phyloP scores from a whole-genome alignment of 306 rosid species.

The Begonia fuchsioides region DNA sequence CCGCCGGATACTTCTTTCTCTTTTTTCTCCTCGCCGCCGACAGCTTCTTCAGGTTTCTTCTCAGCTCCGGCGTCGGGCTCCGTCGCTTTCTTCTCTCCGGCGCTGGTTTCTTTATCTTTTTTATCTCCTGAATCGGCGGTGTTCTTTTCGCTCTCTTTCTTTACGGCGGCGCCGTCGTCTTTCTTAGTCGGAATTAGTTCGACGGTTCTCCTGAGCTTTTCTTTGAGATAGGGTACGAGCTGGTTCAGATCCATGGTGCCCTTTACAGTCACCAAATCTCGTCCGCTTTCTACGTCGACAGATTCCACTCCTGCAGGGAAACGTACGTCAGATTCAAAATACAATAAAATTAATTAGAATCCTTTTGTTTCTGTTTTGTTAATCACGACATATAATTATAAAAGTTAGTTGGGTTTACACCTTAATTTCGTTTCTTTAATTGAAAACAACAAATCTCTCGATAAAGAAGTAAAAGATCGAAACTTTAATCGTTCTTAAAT shows the following conservation, averaged over 20 bases:
- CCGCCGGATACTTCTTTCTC: conserved; percentile 9
- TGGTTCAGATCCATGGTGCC: conserved; percentile 49
- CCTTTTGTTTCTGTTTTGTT: no score
- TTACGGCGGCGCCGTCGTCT: conserved; percentile 23
- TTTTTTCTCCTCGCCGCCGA: conserved; percentile 13
- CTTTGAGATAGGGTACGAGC: conserved; percentile 25
- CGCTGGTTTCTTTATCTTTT: neutral
- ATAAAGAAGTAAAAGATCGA: no score
- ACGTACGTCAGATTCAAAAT: no score
- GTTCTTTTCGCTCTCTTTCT: conserved; percentile 12
- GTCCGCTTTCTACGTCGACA: conserved; percentile 32
- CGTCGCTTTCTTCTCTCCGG: conserved; percentile 11
- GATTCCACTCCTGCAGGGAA: conserved; percentile 42
- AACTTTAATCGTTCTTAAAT: no score
- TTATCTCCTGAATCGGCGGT: neutral
- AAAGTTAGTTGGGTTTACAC: no score
- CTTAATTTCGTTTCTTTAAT: no score
- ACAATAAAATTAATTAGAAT: no score
- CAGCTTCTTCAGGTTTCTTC: conserved; percentile 7
- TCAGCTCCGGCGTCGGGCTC: conserved; percentile 2
- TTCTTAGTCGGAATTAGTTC: conserved; percentile 54
- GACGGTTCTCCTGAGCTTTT: conserved; percentile 41
- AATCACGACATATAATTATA: no score
- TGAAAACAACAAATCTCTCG: no score
- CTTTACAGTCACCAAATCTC: conserved; percentile 50